Evolutionary conservation across 306 rosid genomes (phyloP), one percentile per base, ranked within the genome.

Genomic region (Fragaria nilgerrensis): DNA sequence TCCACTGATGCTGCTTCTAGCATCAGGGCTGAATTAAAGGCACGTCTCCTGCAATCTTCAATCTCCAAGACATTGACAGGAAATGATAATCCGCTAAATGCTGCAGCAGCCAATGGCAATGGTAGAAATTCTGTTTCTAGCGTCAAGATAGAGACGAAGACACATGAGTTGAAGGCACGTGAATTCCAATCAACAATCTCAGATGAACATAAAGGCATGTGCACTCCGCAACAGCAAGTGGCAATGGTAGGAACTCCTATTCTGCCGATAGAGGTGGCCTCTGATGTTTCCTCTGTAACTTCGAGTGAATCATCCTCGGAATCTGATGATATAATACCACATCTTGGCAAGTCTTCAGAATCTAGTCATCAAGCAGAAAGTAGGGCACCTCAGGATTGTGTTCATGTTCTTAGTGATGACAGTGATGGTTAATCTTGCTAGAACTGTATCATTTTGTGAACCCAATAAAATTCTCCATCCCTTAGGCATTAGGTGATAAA

Each of bases 271-370:
- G 74, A 69, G 53, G 61, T 17, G 74, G 15, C 69, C 36, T 0
- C 45, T 75, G 90, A 84, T 49, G 78, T 76, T 80, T 82, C 90
- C 37, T 80, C 84, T 52, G 89, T 77, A 44, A 85, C 88, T 80
- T 4, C 61, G 0, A 85, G 88, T 65, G 73, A 72, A 59, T 66
- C 88, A 70, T 86, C 86, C 62, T 89, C 93, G 20, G 92, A 90
- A 49, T 88, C 90, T 0, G 82, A 78, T 1, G 70, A 47, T 23
- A 27, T 48, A 12, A 10, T 58, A 64, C 49, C 75, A 19, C 62
- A 72, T 68, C 49, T 75, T 44, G 27, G 47, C 73, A 52, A 19
- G 45, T 1, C 20, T 13, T 32, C 39, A 5, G 53, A 62, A 3
- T 67, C 44, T 19, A 16, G n/a, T 29, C 71, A 13, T 62, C 45